Evolutionary conservation across 2,329 filamentous ascomycete species (phyloP).

Genomic region (Plenodomus lindquistii): DNA sequence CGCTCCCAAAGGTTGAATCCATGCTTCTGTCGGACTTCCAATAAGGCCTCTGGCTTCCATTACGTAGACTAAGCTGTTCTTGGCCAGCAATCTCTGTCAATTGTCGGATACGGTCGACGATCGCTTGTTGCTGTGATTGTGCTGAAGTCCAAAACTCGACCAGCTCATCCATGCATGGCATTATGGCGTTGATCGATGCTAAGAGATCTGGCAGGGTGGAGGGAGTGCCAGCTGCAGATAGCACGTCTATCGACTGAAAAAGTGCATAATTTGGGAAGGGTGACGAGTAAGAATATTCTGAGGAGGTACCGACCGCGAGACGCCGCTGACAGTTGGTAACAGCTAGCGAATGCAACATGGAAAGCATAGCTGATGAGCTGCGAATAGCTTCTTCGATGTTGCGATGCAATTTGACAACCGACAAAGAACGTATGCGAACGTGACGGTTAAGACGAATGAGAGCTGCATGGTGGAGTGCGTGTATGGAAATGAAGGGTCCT

Average conservation of each 20-base stretch:
- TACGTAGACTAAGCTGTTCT: conserved; percentile 35
- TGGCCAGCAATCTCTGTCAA: conserved; percentile 48
- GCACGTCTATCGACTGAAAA: conserved; percentile 67
- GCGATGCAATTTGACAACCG: conserved; percentile 32
- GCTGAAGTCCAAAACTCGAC: conserved; percentile 64
- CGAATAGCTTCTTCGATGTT: conserved; percentile 37
- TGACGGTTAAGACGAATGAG: conserved; percentile 69
- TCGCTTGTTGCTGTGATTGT: conserved; percentile 54
- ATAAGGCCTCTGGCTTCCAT: conserved; percentile 40
- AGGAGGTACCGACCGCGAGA: conserved; percentile 23
- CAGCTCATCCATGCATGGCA: conserved; percentile 61
- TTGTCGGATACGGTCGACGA: conserved; percentile 53
- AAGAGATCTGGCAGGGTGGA: conserved; percentile 55
- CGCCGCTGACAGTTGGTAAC: conserved; percentile 31
- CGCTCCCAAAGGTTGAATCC: conserved; percentile 47
- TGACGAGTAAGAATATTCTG: conserved; percentile 50
- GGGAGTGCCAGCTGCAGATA: conserved; percentile 60
- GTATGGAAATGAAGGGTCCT: conserved; percentile 65
- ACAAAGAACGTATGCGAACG: conserved; percentile 36
- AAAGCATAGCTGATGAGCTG: conserved; percentile 34
- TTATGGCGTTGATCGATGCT: conserved; percentile 57
- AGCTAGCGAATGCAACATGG: conserved; percentile 39
- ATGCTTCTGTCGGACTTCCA: conserved; percentile 43
- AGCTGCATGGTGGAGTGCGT: conserved; percentile 68
- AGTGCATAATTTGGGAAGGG: conserved; percentile 67